phyloP scores from a whole-genome alignment of 768 basidiomycete species.

The Mycena olivaceomarginata region DNA sequence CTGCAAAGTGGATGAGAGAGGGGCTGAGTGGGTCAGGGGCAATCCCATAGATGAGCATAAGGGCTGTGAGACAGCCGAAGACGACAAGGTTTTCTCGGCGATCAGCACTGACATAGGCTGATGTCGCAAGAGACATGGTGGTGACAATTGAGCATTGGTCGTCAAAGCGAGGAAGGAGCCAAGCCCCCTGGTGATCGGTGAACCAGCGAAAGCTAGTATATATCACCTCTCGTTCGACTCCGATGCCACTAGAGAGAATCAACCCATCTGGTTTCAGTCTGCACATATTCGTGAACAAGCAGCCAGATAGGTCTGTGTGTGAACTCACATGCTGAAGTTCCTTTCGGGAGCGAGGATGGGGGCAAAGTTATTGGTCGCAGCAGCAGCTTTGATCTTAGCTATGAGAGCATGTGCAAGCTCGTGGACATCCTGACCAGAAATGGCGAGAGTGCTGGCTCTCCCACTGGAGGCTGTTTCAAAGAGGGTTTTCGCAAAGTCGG shows the following conservation, averaged over 20 bases:
- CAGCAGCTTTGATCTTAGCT: not conserved
- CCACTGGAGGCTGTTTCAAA: not conserved
- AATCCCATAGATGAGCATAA: constrained; percentile 26
- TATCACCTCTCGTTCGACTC: constrained; percentile 10
- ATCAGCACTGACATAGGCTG: not conserved
- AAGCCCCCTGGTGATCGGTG: not conserved
- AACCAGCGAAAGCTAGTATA: constrained; percentile 13
- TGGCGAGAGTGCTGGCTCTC: not conserved
- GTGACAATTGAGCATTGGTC: constrained; percentile 10
- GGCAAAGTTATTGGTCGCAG: not conserved
- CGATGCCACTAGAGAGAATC: not conserved
- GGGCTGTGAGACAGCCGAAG: constrained; percentile 16
- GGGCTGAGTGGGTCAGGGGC: constrained; percentile 33
- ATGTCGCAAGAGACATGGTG: not conserved
- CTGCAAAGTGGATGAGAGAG: constrained; percentile 30
- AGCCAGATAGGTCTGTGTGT: too few species aligned
- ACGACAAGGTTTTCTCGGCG: not conserved
- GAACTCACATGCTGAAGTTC: not conserved
- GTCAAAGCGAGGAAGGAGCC: constrained; percentile 4
- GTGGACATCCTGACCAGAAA: not conserved
- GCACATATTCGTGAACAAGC: too few species aligned
- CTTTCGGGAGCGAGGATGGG: not conserved
- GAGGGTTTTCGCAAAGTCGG: not conserved
- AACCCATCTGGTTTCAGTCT: not conserved
- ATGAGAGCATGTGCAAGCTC: not conserved